Evolutionary conservation across 2,329 filamentous ascomycete species (phyloP), one percentile per base, ranked within the genome.

Genomic region (Ampelomyces quisqualis): DNA sequence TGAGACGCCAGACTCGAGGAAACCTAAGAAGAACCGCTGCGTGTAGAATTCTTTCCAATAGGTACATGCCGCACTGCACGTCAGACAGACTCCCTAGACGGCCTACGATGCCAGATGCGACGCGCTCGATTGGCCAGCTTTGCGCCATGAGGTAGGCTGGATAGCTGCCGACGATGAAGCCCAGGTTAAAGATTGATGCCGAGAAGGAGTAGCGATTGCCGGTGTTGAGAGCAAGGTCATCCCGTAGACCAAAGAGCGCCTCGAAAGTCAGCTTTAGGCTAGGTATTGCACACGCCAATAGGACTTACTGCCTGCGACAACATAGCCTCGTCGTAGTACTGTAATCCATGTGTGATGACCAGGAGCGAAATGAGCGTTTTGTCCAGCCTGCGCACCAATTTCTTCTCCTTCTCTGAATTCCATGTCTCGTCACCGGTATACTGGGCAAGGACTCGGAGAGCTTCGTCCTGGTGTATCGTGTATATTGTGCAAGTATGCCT

Each of bases 1-100:
- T 1, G 76, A 74, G 7, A 81, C 73, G 6, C 73, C 74, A 9
- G 74, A 70, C 55, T 81, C 78, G 30, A 80, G 77, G 34, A 73
- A 72, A 5, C 78, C 78, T 1, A 80, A 67, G 6, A 81, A 64
- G 24, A 78, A 73, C 8, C 77, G 70, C 9, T 77, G 72, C 3
- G 71, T 68, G 15, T 77, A 72, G 19, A 80, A 65, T 1, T 72
- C 71, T 11, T 70, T 71, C 56, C 73, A 80, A 45, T 73, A 76
- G 45, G 71, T 70, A 43, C 74, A 76, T 3, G 73, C 75, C 18
- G 56, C 13, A 10, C 74, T 77, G 9, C 70, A 65, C 3, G 74
- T 67, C 2, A 78, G 69, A 38, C 76, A 72, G 2, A 73, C 56
- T 7, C 74, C 76, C 76, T 74, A 78, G 6, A 35, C 53, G 3